phyloP scores from a whole-genome alignment of 2,329 filamentous ascomycete species.

The Fusarium pilosicola region DNA sequence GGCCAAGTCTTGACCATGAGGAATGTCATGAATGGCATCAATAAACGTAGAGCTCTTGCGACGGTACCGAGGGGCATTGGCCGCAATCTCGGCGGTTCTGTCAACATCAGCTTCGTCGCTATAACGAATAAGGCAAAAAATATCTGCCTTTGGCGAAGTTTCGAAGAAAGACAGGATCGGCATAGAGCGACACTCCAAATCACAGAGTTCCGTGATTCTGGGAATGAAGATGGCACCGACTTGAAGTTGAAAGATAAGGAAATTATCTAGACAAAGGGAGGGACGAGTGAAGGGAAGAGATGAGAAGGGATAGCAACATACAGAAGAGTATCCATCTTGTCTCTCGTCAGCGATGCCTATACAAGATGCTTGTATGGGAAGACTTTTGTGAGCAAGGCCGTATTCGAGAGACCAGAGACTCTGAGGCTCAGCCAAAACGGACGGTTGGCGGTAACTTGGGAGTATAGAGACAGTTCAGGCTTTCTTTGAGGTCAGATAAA shows the following conservation, averaged over 20 bases:
- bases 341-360: constrained; percentile 15
- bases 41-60: constrained; percentile 96
- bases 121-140: background rate
- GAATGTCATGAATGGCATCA: constrained; percentile 94
- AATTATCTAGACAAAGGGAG: background rate
- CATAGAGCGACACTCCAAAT: background rate
- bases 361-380: background rate
- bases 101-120: constrained; percentile 28
- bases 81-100: constrained; percentile 91
- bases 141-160: background rate
- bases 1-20: constrained; percentile 83
- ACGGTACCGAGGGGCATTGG: constrained; percentile 88
- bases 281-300: background rate
- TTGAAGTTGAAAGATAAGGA: background rate
- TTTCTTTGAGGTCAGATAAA: background rate
- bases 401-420: background rate
- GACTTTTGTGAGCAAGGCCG: background rate
- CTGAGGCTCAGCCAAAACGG: background rate
- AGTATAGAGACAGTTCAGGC: background rate
- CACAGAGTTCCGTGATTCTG: background rate
- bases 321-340: constrained; percentile 70
- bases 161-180: background rate
- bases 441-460: background rate
- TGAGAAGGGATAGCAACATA: constrained; percentile 53
- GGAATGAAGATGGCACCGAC: background rate